Percentiles rank a stretch among this genome's conserved stretches.
Conservation (phyloP, 345 rosid genomes). For the Limnanthes douglasii region DNA sequence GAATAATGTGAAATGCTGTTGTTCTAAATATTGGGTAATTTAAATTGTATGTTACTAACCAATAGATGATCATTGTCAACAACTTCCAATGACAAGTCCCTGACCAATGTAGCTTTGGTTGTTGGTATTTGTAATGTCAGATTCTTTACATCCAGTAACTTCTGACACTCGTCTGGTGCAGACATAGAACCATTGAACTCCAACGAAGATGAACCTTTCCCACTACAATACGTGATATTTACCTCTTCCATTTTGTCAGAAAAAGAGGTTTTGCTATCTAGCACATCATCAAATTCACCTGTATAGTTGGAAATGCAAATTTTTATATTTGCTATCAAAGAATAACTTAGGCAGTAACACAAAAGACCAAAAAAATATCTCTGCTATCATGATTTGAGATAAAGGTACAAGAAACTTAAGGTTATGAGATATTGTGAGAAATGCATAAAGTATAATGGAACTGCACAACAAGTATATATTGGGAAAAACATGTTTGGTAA, state of each 20-base stretch:
- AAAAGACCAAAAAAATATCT: no score
- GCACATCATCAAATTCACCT: slow-evolving; percentile 92
- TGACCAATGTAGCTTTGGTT: slow-evolving; percentile 50
- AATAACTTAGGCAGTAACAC: no score
- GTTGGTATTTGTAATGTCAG: slow-evolving; percentile 72
- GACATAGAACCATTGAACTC: slow-evolving; percentile 43
- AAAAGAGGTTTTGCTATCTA: slow-evolving; percentile 33
- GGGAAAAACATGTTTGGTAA: no score
- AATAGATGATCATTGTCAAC: slow-evolving; percentile 54
- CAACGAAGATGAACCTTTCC: slow-evolving; percentile 12
- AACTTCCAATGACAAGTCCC: slow-evolving; percentile 42
- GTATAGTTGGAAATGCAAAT: slow-evolving; percentile 13
- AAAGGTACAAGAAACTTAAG: no score
- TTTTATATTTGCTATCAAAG: slow-evolving; percentile 2
- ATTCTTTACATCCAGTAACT: slow-evolving; percentile 43
- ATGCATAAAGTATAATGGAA: no score
- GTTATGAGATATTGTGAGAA: no score
- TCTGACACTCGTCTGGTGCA: slow-evolving; percentile 13
- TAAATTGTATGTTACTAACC: no score
- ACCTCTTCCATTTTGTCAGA: slow-evolving; percentile 35
- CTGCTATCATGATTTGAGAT: no score
- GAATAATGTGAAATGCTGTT: no score
- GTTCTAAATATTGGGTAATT: no score
- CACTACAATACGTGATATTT: slow-evolving; percentile 27
- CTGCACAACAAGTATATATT: no score